Conservation (phyloP, 2,329 filamentous ascomycete species). For the Thielaviopsis punctulata region DNA sequence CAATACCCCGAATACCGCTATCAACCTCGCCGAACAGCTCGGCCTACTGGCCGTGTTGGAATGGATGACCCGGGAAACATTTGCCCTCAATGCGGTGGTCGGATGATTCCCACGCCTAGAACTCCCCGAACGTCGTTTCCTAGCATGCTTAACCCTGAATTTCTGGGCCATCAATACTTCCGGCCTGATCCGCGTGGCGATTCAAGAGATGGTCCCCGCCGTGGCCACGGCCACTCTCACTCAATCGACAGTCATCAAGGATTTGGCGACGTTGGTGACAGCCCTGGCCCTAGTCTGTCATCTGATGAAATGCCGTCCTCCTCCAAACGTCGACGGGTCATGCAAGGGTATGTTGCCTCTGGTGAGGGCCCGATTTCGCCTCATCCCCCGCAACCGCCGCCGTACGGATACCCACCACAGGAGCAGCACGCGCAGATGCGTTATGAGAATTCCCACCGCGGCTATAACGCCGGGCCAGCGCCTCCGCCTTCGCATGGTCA, state of each 20-base stretch:
- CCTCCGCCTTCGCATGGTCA: background rate
- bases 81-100: conserved; percentile 56
- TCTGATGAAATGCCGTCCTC: background rate
- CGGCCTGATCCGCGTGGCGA: background rate
- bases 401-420: conserved; percentile 1
- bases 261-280: background rate
- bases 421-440: background rate
- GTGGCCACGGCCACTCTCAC: background rate
- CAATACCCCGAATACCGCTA: conserved; percentile 92
- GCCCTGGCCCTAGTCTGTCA: background rate
- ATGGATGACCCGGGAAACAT: conserved; percentile 33
- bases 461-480: background rate
- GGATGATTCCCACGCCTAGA: conserved; percentile 43
- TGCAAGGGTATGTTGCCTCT: background rate
- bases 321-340: background rate
- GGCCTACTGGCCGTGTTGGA: conserved; percentile 13
- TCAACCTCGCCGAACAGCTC: conserved; percentile 55
- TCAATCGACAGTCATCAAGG: conserved; percentile 1
- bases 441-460: background rate
- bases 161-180: background rate
- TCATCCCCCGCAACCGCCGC: background rate
- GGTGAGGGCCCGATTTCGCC: background rate
- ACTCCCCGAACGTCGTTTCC: conserved; percentile 25
- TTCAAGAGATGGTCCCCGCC: background rate
- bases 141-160: background rate